Evolutionary conservation across 164 flowering plant genomes (phyloP).

Genomic region (Magnolia changhungtana): DNA sequence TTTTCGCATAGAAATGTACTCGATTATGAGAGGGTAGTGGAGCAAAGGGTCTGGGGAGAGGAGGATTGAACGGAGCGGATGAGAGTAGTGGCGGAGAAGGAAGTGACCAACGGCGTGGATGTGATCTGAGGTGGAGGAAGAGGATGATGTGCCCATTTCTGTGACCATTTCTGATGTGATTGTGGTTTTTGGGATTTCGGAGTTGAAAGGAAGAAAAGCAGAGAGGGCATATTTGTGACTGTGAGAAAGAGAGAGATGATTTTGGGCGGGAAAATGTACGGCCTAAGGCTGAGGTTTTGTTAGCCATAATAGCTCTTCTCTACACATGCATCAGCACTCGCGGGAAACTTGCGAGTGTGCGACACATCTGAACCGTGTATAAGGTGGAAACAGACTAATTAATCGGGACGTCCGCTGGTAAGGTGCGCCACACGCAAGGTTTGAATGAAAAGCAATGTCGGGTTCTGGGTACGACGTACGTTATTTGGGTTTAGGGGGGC

Average conservation of each 20-base stretch:
- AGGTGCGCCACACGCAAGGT: too few relatives aligned
- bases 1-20: conserved; percentile 31
- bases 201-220: neutral
- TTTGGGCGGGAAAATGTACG: neutral
- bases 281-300: too few relatives aligned
- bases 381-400: too few relatives aligned
- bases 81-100: conserved; percentile 30
- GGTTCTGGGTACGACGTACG: too few relatives aligned
- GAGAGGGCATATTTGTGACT: neutral
- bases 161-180: neutral
- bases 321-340: too few relatives aligned
- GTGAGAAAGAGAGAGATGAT: neutral
- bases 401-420: too few relatives aligned
- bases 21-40: conserved; percentile 69
- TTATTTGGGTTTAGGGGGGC: too few relatives aligned
- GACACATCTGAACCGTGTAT: too few relatives aligned
- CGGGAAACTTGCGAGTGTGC: too few relatives aligned
- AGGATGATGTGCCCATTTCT: neutral
- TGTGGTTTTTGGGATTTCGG: neutral
- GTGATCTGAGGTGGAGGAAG: conserved; percentile 7
- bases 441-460: too few relatives aligned
- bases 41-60: conserved; percentile 61
- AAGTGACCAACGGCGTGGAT: conserved; percentile 9
- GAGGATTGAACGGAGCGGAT: conserved; percentile 55
- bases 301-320: too few relatives aligned